Conservation (phyloP, 306 rosid species). For the Aeschynomene evenia region DNA sequence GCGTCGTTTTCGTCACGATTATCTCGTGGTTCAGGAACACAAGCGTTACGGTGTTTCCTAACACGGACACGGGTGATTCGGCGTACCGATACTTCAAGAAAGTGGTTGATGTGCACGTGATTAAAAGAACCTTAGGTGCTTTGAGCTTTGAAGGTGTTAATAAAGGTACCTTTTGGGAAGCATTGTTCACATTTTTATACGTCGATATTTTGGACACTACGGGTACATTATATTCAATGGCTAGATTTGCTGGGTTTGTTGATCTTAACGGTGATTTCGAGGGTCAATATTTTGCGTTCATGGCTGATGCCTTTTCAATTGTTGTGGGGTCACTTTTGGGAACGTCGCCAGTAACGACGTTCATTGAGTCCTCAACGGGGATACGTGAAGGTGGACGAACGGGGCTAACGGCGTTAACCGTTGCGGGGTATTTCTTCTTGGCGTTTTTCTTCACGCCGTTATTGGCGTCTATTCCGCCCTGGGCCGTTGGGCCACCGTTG, state of each 20-base stretch:
- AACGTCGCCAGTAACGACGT: conserved; percentile 77
- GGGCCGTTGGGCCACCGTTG: conserved; percentile 98
- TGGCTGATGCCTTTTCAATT: conserved; percentile 79
- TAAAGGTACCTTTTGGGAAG: conserved; percentile 70
- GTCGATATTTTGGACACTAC: conserved; percentile 83
- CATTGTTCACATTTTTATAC: conserved; percentile 66
- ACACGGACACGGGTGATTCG: conserved; percentile 45
- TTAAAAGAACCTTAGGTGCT: conserved; percentile 63
- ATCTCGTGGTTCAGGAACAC: conserved; percentile 85
- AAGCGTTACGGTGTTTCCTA: conserved; percentile 64
- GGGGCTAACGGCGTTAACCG: conserved; percentile 76
- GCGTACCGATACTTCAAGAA: conserved; percentile 62
- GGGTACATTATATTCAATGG: conserved; percentile 78
- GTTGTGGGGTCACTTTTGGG: conserved; percentile 74
- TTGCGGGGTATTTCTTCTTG: conserved; percentile 56
- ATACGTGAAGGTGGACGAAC: conserved; percentile 85
- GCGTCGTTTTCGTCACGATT: conserved; percentile 72
- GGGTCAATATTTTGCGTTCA: conserved; percentile 86
- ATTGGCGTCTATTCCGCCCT: conserved; percentile 79
- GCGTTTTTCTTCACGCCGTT: conserved; percentile 85
- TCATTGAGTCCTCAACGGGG: conserved; percentile 77
- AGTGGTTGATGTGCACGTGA: conserved; percentile 63
- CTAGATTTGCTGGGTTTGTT: conserved; percentile 64
- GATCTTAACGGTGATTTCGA: conserved; percentile 70
- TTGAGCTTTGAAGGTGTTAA: conserved; percentile 53